Percentiles rank a stretch among this genome's conserved stretches.
These are phyloP conservation scores for Globisporangium nodosum DNA, from an alignment of 352 stramenopile genomes.

Conservation along the genomic window DNA sequence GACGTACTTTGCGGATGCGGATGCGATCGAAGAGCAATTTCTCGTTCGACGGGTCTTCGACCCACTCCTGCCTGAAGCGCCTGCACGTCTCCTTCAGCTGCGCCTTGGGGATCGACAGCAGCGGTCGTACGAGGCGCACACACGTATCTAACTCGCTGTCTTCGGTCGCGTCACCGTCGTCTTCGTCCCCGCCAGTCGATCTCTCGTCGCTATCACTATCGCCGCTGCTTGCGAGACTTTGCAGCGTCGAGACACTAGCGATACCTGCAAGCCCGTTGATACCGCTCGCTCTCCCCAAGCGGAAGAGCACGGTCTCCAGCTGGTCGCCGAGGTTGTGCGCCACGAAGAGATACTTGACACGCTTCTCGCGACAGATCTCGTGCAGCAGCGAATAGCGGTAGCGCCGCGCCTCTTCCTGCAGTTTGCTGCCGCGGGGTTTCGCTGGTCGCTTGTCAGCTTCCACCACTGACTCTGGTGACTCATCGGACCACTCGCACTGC, in stretches of 20 bases:
- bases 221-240: neutral
- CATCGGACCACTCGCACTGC: slow-evolving; percentile 45
- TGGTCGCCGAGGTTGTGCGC: slow-evolving; percentile 78
- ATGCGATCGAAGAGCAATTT: slow-evolving; percentile 72
- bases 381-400: slow-evolving; percentile 66
- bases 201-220: slow-evolving; percentile 1
- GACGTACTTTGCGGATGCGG: slow-evolving; percentile 71
- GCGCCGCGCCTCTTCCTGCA: slow-evolving; percentile 63
- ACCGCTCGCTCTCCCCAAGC: slow-evolving; percentile 63
- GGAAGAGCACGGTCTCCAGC: slow-evolving; percentile 76
- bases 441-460: neutral
- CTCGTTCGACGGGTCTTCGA: slow-evolving; percentile 82
- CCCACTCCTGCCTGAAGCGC: slow-evolving; percentile 67
- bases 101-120: slow-evolving; percentile 55
- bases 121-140: slow-evolving; percentile 44
- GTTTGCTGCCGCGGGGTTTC: slow-evolving; percentile 59
- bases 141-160: neutral
- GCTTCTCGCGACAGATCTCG: slow-evolving; percentile 39
- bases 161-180: neutral
- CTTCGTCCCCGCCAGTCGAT: neutral
- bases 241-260: slow-evolving; percentile 23
- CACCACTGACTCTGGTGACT: neutral
- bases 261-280: slow-evolving; percentile 78
- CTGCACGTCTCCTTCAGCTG: slow-evolving; percentile 62
- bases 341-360: slow-evolving; percentile 68